Base-by-base conservation (phyloP, 306 rosid genomes). In the Fragaria ananassa region DNA sequence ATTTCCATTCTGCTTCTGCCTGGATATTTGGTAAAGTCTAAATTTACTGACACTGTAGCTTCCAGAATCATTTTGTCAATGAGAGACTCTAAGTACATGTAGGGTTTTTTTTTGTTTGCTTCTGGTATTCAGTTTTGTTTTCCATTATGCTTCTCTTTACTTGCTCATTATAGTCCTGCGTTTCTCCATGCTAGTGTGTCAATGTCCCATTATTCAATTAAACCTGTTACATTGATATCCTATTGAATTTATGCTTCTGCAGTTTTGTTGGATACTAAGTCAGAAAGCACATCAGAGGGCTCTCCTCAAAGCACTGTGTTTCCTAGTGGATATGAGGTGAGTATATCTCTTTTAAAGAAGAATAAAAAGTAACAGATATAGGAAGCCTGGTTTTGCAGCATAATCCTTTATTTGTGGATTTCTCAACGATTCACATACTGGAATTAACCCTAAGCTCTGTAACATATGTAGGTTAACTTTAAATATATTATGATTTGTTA, bases 301-400 rank as follows among this genome's bases (percentile, higher is more conserved):
- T 71, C 91, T 81, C 81, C 85, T 65, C 81, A 72, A 46, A 60
- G 14, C 76, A 80, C 88, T 69, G 85, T 90, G 79, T 93, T 96
- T 87, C 98, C 98, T 68, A 84, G 76, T 77, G 98, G 99, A 81
- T 88, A 91, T 83, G 99, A 96, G 93, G 99, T 96, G 75, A 83
- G 81, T 65, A 74, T 71, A 64, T 70, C 31, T 81, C n/a, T 74
- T 65, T 71, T 11, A 15, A 34, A 29, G 61, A 63, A 63, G 25
- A 17, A 56, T n/a, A 53, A 4, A 72, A 27, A 34, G 17, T 4
- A 53, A 39, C 41, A 37, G 67, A 54, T 8, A 45, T 61, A 53
- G 51, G 46, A 18, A n/a, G 57, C 11, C 47, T 71, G 45, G 31
- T 45, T 72, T 56, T 72, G 37, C 46, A 21, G 65, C 45, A 12